Evolutionary conservation across 768 basidiomycete genomes (phyloP).

Genomic region (Hebeloma cylindrosporum): DNA sequence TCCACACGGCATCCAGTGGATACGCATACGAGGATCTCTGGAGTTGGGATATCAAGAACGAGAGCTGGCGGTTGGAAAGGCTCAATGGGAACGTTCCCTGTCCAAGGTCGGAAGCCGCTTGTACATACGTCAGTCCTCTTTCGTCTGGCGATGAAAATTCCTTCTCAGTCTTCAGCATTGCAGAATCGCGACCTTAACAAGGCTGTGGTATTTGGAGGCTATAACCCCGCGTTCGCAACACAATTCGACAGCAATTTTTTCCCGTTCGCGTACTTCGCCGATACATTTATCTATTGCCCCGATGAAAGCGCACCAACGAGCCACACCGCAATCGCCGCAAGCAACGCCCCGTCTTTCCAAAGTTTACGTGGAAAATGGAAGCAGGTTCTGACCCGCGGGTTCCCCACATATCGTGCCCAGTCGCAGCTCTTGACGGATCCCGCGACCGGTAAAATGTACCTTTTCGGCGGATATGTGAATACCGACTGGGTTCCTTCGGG

Average conservation of each 20-base stretch:
- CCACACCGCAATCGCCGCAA: neutral
- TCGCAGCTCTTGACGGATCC: conserved; percentile 34
- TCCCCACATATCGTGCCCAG: conserved; percentile 41
- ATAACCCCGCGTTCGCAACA: conserved; percentile 28
- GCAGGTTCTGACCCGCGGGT: conserved; percentile 39
- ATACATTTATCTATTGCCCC: conserved; percentile 36
- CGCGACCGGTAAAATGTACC: conserved; percentile 34
- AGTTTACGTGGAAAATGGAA: conserved; percentile 24
- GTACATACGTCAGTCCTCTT: conserved; percentile 12
- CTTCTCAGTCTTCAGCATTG: neutral
- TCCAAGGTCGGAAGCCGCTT: conserved; percentile 30
- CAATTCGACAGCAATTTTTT: conserved; percentile 19
- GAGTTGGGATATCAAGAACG: conserved; percentile 31
- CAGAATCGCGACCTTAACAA: conserved; percentile 29
- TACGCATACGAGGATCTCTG: conserved; percentile 33
- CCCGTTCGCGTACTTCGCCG: conserved; percentile 37
- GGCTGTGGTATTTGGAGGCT: conserved; percentile 37
- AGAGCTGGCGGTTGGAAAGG: conserved; percentile 31
- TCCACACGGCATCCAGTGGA: conserved; percentile 19
- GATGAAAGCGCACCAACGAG: conserved; percentile 13
- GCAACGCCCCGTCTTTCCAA: neutral
- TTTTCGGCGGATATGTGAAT: conserved; percentile 43
- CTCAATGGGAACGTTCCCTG: conserved; percentile 32
- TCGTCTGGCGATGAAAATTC: too few species aligned
- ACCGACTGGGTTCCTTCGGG: conserved; percentile 33